These are phyloP conservation scores for Xylaria sp. DNA, from an alignment of 2,329 filamentous ascomycete species.

Conservation along the genomic window DNA sequence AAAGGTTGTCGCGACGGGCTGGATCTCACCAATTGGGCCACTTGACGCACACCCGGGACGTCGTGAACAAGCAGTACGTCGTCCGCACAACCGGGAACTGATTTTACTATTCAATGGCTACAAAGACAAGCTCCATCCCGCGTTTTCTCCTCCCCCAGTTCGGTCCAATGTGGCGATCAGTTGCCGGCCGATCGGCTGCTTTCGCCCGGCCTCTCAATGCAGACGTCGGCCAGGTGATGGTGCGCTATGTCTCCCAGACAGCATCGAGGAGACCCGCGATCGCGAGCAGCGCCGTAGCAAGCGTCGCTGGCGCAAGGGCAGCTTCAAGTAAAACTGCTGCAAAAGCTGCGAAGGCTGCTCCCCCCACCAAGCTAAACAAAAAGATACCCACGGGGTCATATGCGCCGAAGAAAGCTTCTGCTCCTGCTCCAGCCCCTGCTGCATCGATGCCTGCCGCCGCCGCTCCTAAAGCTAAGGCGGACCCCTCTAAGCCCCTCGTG, in stretches of 20 bases:
- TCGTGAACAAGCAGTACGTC: neutral
- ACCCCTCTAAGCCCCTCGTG: constrained; percentile 54
- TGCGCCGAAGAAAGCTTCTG: too few species aligned
- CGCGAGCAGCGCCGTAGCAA: constrained; percentile 25
- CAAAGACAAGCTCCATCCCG: constrained; percentile 51
- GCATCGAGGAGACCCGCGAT: constrained; percentile 22
- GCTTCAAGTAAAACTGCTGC: constrained; percentile 20
- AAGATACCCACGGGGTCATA: constrained; percentile 5
- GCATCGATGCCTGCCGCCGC: constrained; percentile 9
- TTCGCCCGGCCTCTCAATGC: constrained; percentile 25
- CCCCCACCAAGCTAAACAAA: constrained; percentile 23
- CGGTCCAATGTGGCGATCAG: constrained; percentile 48
- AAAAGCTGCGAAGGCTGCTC: constrained; percentile 22
- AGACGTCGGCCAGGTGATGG: constrained; percentile 29
- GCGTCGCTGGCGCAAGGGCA: constrained; percentile 8
- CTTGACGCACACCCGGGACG: constrained; percentile 2
- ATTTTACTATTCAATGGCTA: constrained; percentile 34
- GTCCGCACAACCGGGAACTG: constrained; percentile 6
- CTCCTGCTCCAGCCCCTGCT: neutral
- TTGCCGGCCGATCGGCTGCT: constrained; percentile 29
- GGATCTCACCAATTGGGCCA: neutral
- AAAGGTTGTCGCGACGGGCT: neutral
- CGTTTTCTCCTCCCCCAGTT: constrained; percentile 63
- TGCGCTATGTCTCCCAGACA: constrained; percentile 35
- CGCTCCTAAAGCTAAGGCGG: constrained; percentile 10